Base-by-base conservation (phyloP, 2,329 filamentous ascomycete species). In the Torrubiella hemipterigena region DNA sequence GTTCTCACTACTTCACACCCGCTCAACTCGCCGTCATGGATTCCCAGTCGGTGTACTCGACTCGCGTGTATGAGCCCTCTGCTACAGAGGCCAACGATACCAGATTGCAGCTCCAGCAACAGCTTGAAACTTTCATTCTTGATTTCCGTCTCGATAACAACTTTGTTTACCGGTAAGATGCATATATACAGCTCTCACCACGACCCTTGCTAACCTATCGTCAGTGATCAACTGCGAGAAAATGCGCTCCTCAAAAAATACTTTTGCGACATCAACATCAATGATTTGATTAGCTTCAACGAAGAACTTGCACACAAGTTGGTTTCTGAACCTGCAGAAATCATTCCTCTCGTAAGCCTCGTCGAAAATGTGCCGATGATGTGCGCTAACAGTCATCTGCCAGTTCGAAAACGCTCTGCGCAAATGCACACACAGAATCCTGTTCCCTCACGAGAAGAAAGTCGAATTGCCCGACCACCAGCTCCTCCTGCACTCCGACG, bases 181-280 rank as follows among this genome's bases (percentile, higher is more conserved):
- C 38, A 23, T 19, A 14, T n/a, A 13, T 8, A 15, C 13, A 6
- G 8, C 6, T 7, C 6, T 25, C 11, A 6, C 22, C 14, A 11
- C 11, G 11, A 14, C 17, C 5, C 3, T 31, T 10, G 29, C 41
- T 47, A 15, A 49, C 18, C 12, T n/a, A 8, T 13, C 10, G 14
- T 28, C 45, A 93, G 91, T 71, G 89, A 96, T 49, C 91, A 96
- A 59, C 73, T 98, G 36, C 77, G 84, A 47, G 86, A 96, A 52
- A 98, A 98, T 61, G 86, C 91, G 7, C 71, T 96, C 2, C 68
- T 94, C 25, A 91, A 94, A 54, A 86, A 87, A 47, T 96, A 86
- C 61, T 95, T 80, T 56, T 95, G 91, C 63, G 89, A 98, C 54
- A 74, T 98, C 51, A 87, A 98, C 54, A 84, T 98, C 45, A 84